Evolutionary conservation across 225 moss, liverwort and hornwort species (phyloP).

Genomic region (Neckera pumila): DNA sequence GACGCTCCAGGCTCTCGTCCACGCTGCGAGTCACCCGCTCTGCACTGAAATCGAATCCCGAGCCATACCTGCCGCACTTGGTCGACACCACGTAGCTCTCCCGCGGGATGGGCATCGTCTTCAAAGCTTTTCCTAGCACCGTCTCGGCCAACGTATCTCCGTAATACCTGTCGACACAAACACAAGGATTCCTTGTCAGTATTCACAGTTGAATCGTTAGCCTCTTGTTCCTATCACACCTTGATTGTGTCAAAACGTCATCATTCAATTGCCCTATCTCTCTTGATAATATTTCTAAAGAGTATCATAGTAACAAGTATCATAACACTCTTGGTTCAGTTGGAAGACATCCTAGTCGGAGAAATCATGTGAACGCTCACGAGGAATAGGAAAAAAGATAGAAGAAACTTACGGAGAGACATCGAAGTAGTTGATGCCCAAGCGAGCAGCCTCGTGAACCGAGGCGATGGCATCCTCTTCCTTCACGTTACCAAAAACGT

Average conservation of each 20-base stretch:
- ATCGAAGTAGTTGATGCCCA: constrained; percentile 90
- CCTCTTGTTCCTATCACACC: background rate
- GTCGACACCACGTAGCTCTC: constrained; percentile 70
- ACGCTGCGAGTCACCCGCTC: constrained; percentile 77
- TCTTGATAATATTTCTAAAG: background rate
- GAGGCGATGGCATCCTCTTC: constrained; percentile 50
- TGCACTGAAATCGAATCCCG: constrained; percentile 84
- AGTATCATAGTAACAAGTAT: background rate
- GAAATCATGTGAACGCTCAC: background rate
- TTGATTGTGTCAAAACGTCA: background rate
- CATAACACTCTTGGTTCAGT: background rate
- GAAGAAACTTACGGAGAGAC: constrained; percentile 47
- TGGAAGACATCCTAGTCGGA: background rate
- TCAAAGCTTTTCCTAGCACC: constrained; percentile 66
- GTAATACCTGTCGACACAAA: constrained; percentile 35
- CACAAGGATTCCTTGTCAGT: background rate
- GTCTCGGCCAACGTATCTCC: constrained; percentile 74
- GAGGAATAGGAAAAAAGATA: background rate
- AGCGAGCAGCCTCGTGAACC: constrained; percentile 56
- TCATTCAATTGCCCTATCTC: background rate
- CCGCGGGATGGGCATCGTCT: constrained; percentile 56
- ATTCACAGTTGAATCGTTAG: background rate
- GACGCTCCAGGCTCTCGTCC: constrained; percentile 78
- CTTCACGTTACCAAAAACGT: constrained; percentile 37
- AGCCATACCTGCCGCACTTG: constrained; percentile 77